Conservation (phyloP, 2,329 filamentous ascomycete genomes). For the Phoma sp. region DNA sequence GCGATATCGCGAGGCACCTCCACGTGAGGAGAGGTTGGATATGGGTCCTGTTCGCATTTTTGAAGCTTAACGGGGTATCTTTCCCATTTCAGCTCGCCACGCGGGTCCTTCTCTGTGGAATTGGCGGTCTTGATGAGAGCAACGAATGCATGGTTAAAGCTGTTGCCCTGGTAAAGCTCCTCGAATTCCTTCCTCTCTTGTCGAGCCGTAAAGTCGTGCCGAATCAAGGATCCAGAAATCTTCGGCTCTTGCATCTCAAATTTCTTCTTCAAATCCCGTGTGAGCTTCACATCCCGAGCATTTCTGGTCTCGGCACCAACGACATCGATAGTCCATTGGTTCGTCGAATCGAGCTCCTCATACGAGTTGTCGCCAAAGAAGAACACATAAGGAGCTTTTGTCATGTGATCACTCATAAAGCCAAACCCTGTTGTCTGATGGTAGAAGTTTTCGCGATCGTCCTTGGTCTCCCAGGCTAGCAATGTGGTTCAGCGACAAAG, state of each 20-base stretch:
- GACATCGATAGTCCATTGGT: conserved; percentile 1
- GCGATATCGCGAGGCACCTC: not conserved
- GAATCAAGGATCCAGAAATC: not conserved
- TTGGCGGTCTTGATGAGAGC: not conserved
- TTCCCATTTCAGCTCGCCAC: not conserved
- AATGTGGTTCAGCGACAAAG: not conserved
- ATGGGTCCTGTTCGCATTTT: not conserved
- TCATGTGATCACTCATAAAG: not conserved
- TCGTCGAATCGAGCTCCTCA: not conserved
- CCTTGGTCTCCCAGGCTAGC: conserved; percentile 5
- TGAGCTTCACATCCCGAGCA: not conserved
- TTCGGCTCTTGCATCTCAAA: not conserved
- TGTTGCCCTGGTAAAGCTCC: not conserved
- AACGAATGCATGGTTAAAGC: not conserved
- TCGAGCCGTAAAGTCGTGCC: not conserved
- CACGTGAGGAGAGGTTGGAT: not conserved
- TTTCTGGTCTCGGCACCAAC: not conserved
- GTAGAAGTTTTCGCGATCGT: conserved; percentile 2
- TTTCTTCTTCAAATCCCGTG: not conserved
- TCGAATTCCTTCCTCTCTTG: not conserved
- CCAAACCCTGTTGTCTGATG: conserved; percentile 5
- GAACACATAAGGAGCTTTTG: not conserved
- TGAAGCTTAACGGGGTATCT: not conserved
- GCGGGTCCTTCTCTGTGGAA: not conserved
- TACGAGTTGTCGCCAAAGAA: conserved; percentile 1